Conservation (phyloP, 345 rosid species). For the Citropsis articulata region DNA sequence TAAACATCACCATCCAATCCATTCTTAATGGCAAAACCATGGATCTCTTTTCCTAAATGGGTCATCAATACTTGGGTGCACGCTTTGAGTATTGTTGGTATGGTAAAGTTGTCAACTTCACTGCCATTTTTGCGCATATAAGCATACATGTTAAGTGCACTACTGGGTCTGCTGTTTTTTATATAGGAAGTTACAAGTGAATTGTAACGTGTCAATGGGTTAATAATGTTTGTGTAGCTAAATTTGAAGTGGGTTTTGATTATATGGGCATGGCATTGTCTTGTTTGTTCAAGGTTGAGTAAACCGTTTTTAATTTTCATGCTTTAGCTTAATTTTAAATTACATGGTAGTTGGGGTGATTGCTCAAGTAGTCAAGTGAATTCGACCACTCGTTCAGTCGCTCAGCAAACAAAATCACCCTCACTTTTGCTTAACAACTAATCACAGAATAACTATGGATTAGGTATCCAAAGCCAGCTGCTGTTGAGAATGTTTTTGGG, state of each 20-base stretch:
- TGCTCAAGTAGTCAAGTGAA: neutral
- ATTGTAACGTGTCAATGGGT: conserved; percentile 21
- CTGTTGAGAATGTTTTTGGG: neutral
- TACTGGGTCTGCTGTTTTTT: conserved; percentile 28
- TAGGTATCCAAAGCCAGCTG: too few relatives aligned
- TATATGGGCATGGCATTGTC: conserved; percentile 31
- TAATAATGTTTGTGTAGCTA: neutral
- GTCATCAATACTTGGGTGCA: conserved; percentile 29
- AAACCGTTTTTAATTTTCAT: neutral
- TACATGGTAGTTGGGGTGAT: neutral
- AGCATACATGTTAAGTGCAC: conserved; percentile 27
- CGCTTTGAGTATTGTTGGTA: conserved; percentile 47
- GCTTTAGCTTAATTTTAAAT: neutral
- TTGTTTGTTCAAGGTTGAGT: conserved; percentile 23
- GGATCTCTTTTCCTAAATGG: conserved; percentile 41
- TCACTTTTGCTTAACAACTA: neutral
- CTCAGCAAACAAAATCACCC: too few relatives aligned
- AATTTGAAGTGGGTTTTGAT: conserved; percentile 22
- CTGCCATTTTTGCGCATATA: conserved; percentile 24
- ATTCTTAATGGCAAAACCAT: conserved; percentile 35
- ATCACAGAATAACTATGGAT: neutral
- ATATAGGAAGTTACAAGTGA: conserved; percentile 33
- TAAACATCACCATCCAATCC: conserved; percentile 39
- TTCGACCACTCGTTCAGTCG: neutral
- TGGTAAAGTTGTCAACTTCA: conserved; percentile 34